Percentiles rank a stretch among this genome's conserved stretches.
phyloP scores from a whole-genome alignment of 768 basidiomycete genomes.

The Lentinula boryana region DNA sequence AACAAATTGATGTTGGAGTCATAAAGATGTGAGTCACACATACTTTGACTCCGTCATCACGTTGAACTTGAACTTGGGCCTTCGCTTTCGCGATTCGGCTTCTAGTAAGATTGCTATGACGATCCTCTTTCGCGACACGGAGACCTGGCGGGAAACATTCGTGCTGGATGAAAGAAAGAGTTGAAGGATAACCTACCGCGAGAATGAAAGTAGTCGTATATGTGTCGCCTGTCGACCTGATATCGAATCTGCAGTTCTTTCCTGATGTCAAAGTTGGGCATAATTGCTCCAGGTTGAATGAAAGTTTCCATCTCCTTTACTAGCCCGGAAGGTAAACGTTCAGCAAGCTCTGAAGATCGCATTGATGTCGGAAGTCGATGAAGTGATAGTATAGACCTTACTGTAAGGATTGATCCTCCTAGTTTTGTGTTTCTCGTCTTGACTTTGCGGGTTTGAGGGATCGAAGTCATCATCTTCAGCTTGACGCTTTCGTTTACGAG shows the following conservation, averaged over 20 bases:
- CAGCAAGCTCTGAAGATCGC: conserved; percentile 3
- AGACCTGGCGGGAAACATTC: conserved; percentile 15
- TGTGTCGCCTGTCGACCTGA: conserved; percentile 63
- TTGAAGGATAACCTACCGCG: conserved; percentile 26
- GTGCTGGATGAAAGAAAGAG: not conserved
- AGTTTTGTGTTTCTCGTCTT: conserved; percentile 2
- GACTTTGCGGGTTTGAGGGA: not conserved
- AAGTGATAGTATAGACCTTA: not conserved
- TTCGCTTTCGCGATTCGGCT: conserved; percentile 6
- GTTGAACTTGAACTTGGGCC: not conserved
- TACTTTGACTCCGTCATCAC: not conserved
- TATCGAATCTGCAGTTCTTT: conserved; percentile 69
- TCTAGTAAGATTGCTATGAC: conserved; percentile 7
- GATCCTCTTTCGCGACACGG: conserved; percentile 7
- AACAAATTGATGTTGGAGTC: not conserved
- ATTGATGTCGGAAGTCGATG: not conserved
- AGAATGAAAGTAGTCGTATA: conserved; percentile 76
- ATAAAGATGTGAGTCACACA: too few relatives aligned
- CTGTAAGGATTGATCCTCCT: conserved; percentile 3
- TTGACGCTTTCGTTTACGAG: conserved; percentile 6
- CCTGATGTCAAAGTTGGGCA: conserved; percentile 68
- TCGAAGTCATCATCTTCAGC: conserved; percentile 2
- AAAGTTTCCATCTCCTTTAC: conserved; percentile 64
- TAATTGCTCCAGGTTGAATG: conserved; percentile 66
- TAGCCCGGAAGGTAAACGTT: not conserved